Evolutionary conservation across 2,329 filamentous ascomycete species (phyloP), one percentile per base, ranked within the genome.

Genomic region (Pseudogymnoascus destructans): DNA sequence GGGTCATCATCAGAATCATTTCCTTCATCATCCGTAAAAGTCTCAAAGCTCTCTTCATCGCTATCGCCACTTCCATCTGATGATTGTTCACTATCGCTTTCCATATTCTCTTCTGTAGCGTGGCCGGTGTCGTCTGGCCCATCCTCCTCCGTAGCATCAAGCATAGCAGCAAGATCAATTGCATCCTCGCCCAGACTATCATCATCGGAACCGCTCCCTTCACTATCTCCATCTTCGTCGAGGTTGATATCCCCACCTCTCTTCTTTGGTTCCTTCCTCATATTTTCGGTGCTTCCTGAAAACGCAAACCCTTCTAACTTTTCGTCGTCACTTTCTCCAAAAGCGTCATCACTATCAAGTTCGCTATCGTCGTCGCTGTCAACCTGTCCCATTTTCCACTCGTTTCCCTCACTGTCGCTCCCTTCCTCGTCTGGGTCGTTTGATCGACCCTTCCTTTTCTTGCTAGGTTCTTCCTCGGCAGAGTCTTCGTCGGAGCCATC

Each of bases 311-410:
- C 83, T 61, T 84, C 82, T 65, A 87, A 88, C 61, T 73, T 74
- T 68, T 87, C 85, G 68, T 87, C 83, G 64, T 88, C 85, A 63
- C 83, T 86, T 62, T 81, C 79, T 1, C 83, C 85, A 73, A 87
- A 82, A 17, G 85, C 85, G 66, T 86, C 84, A 64, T 87, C 84
- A 63, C 81, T 85, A 68, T 87, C 84, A 59, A 88, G 74, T 61
- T 86, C 82, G 58, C 79, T 82, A 65, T 87, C 85, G 61, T 86
- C 78, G 57, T 85, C 82, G 46, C 79, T 80, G 55, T 79, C 80
- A 19, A 85, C 81, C 54, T 82, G 74, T 6, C 85, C 85, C 64
- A 86, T 71, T 57, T 75, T 80, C 84, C 84, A 87, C 63, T 81
- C 77, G 63, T 86, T 81, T 13, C 85, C 85, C 62, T 86, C 82